These are phyloP conservation scores for Colletotrichum abscissum DNA, from an alignment of 2,329 filamentous ascomycete genomes.

Conservation along the genomic window DNA sequence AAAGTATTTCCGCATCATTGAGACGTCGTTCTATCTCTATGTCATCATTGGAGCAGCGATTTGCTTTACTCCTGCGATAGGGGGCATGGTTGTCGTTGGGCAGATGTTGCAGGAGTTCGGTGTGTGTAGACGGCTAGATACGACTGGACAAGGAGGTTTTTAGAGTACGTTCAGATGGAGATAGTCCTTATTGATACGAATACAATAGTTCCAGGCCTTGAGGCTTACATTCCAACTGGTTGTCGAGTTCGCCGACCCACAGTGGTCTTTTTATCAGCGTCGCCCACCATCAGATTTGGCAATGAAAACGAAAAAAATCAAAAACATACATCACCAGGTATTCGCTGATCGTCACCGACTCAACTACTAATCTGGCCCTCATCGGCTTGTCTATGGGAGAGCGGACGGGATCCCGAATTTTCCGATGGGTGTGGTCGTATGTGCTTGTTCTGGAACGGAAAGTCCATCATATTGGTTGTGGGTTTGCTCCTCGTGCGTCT, in stretches of 20 bases:
- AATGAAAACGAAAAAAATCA: no score
- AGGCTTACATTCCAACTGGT: not conserved
- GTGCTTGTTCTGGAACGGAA: no score
- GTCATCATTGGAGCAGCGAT: slow-evolving; percentile 15
- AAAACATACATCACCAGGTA: no score
- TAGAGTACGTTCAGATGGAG: rapidly evolving
- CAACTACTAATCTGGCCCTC: no score
- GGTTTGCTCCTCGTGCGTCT: no score
- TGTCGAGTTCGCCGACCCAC: not conserved
- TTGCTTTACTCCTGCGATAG: slow-evolving; percentile 24
- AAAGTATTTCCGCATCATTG: slow-evolving; percentile 27
- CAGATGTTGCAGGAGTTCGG: slow-evolving; percentile 27
- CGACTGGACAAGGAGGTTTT: not conserved
- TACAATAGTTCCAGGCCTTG: not conserved
- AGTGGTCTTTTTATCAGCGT: not conserved
- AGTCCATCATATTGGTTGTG: no score
- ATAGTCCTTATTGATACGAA: not conserved
- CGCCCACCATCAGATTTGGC: no score
- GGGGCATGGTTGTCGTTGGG: slow-evolving; percentile 25
- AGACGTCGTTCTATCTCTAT: slow-evolving; percentile 22
- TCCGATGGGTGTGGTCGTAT: no score
- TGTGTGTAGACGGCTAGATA: slow-evolving; percentile 26
- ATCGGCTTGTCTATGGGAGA: no score
- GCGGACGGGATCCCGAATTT: no score
- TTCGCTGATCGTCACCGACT: no score